Conservation (phyloP, 371 early-diverging fungal genomes). For the Mucor mucedo region DNA sequence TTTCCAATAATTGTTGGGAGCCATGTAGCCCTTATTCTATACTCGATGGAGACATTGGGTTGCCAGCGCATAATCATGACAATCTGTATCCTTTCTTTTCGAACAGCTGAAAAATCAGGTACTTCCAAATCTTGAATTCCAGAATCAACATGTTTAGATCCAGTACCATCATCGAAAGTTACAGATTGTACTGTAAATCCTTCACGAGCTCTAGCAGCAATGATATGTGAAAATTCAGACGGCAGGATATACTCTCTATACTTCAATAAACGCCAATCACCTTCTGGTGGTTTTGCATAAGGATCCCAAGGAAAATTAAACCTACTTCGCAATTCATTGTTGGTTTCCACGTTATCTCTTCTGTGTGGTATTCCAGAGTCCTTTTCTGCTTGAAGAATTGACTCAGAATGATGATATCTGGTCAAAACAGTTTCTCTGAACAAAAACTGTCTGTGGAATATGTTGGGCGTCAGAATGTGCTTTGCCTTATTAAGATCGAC, state of each 20-base stretch:
- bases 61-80: conserved; percentile 82
- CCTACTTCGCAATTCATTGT: conserved; percentile 11
- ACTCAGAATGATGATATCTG: conserved; percentile 25
- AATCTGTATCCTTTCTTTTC: conserved; percentile 70
- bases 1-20: conserved; percentile 43
- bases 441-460: conserved; percentile 37
- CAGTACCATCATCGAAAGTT: conserved; percentile 47
- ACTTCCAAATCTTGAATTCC: conserved; percentile 31
- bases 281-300: conserved; percentile 72
- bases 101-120: conserved; percentile 28
- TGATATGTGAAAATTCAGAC: conserved; percentile 73
- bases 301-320: conserved; percentile 90
- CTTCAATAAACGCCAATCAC: conserved; percentile 76
- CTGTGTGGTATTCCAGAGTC: conserved; percentile 19
- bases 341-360: conserved; percentile 12
- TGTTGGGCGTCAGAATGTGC: conserved; percentile 35
- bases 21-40: conserved; percentile 70
- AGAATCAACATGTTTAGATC: conserved; percentile 22
- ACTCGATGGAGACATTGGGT: conserved; percentile 87
- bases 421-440: conserved; percentile 38
- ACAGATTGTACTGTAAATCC: conserved; percentile 82
- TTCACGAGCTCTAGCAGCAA: conserved; percentile 82
- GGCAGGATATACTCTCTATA: conserved; percentile 76
- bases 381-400: conserved; percentile 20
- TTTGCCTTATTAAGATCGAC: conserved; percentile 23